These are phyloP conservation scores for Aureobasidium sp. DNA, from an alignment of 2,329 filamentous ascomycete species.

Conservation along the genomic window DNA sequence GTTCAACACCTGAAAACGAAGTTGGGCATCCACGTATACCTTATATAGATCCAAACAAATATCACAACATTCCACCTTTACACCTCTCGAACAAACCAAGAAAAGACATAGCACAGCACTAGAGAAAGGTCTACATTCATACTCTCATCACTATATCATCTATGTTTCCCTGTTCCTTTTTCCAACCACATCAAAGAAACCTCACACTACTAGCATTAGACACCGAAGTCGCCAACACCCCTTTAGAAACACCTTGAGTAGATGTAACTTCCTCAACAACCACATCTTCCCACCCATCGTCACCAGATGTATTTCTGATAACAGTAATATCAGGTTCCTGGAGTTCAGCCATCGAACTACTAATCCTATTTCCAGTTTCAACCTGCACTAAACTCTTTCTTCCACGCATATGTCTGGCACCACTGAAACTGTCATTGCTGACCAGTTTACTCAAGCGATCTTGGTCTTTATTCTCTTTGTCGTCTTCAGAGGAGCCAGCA, in stretches of 20 bases:
- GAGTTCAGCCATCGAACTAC: constrained; percentile 22
- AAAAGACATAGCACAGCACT: too few relatives aligned
- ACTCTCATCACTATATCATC: neutral
- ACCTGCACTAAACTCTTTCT: constrained; percentile 9
- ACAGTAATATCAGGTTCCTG: constrained; percentile 12
- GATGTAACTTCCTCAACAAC: neutral
- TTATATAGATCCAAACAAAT: too few relatives aligned
- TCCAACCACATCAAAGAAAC: neutral
- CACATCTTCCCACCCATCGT: constrained; percentile 13
- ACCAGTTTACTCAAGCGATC: constrained; percentile 20
- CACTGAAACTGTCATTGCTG: constrained; percentile 23
- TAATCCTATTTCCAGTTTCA: constrained; percentile 17
- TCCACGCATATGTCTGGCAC: constrained; percentile 11
- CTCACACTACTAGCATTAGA: constrained; percentile 3
- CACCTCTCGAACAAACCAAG: too few relatives aligned
- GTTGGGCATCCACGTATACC: too few relatives aligned
- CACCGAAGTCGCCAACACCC: neutral
- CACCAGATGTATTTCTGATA: constrained; percentile 15
- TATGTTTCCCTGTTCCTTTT: neutral
- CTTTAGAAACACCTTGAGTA: neutral
- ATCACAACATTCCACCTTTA: too few relatives aligned
- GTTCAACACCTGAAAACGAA: too few relatives aligned
- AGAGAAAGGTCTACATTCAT: neutral
- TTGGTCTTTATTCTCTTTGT: constrained; percentile 5
- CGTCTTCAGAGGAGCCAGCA: neutral